Base-by-base conservation (phyloP, 2,329 filamentous ascomycete genomes). In the Paecilomyces fulvus region DNA sequence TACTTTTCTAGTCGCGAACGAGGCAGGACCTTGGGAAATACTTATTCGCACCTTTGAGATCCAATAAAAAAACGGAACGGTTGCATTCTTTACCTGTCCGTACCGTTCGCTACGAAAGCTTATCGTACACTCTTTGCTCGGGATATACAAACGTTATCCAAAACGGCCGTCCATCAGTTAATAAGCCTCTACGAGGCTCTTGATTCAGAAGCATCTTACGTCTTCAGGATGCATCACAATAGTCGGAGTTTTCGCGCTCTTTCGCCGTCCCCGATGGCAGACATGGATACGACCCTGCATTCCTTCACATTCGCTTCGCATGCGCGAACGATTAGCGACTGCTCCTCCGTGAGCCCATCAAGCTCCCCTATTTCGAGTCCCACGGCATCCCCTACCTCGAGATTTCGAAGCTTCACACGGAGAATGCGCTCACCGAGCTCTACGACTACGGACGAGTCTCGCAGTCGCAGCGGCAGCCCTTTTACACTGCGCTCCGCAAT, bases 211-310 rank as follows among this genome's bases (percentile, higher is more conserved):
- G 23, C 52, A 49, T 30, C 51, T 48, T 28, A 46, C 48, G 10
- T 20, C 21, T 8, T 25, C 48, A 58, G 11, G 56, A 59, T 60
- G 59, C 59, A 60, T 17, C 43, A 25, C 57, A 46, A 50, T 43
- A 31, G 21, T 51, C 25, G 52, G 49, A 54, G 52, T 52, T 37
- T 55, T 64, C 21, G 57, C 60, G 37, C 37, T n/a, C 37, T 43
- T 9, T 43, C 37, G 30, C 62, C 63, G 53, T 61, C 67, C 48
- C 58, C 69, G 55, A 60, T 63, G 64, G 58, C 67, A 55, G 55
- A 68, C 60, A 66, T 67, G 52, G 63, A 64, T 53, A 65, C 69
- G 51, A 64, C 66, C 37, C 61, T 73, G 28, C 64, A 64, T 58
- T 64, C 68, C 8, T 69, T 71, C 60, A 60, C 59, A 54, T 57